These are phyloP conservation scores for Ganoderma boninense DNA, from an alignment of 1,284 basidiomycete species.

Conservation along the genomic window DNA sequence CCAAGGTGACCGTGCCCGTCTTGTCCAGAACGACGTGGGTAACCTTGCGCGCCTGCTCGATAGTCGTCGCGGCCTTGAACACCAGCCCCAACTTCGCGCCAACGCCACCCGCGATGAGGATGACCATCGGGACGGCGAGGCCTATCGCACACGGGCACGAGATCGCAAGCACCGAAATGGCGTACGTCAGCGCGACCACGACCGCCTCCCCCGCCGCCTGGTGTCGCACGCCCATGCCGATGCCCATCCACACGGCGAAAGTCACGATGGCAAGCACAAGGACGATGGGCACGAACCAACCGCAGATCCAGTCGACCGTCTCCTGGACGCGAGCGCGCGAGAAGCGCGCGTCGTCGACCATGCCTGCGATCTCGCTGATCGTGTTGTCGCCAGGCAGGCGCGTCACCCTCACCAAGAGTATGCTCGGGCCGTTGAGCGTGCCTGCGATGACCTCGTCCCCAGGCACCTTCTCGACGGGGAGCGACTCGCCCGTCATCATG, in stretches of 20 bases:
- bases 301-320: slow-evolving; percentile 48
- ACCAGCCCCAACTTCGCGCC: slow-evolving; percentile 44
- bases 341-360: slow-evolving; percentile 49
- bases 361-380: slow-evolving; percentile 48
- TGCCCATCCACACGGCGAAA: slow-evolving; percentile 49
- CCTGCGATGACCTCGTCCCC: slow-evolving; percentile 51
- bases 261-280: slow-evolving; percentile 41
- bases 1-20: slow-evolving; percentile 54
- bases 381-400: slow-evolving; percentile 53
- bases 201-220: slow-evolving; percentile 39
- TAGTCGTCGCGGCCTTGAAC: slow-evolving; percentile 46
- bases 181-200: slow-evolving; percentile 47
- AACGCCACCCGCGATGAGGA: slow-evolving; percentile 46
- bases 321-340: slow-evolving; percentile 49
- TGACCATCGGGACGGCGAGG: slow-evolving; percentile 49
- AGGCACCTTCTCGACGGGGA: slow-evolving; percentile 46
- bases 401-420: slow-evolving; percentile 47
- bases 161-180: slow-evolving; percentile 52
- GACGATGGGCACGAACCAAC: slow-evolving; percentile 46
- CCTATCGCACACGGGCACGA: slow-evolving; percentile 55
- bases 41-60: slow-evolving; percentile 43
- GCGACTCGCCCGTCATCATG: slow-evolving; percentile 55
- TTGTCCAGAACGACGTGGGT: slow-evolving; percentile 54
- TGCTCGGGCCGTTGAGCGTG: slow-evolving; percentile 47
- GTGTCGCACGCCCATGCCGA: slow-evolving; percentile 43